Conservation (phyloP, 208 protist genomes). For the Naegleria gruberi region DNA sequence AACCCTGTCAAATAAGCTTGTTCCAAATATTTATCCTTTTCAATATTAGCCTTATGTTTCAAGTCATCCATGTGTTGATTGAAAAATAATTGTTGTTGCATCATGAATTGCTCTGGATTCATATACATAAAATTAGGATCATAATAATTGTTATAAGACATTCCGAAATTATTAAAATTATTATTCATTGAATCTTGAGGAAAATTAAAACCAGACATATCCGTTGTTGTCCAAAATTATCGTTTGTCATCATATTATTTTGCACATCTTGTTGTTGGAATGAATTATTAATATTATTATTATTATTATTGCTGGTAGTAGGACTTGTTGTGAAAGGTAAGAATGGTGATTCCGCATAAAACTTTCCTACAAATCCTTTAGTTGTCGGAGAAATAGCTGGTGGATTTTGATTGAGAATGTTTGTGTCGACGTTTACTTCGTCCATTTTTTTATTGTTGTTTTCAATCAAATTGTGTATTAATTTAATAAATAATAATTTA, state of each 20-base stretch:
- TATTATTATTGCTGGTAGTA: neutral
- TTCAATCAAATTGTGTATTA: too few relatives aligned
- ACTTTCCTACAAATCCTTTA: neutral
- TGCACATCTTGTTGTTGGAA: neutral
- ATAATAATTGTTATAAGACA: neutral
- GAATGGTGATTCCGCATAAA: neutral
- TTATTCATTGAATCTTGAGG: neutral
- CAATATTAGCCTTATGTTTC: neutral
- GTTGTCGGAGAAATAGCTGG: neutral
- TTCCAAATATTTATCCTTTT: neutral
- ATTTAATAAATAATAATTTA: too few relatives aligned
- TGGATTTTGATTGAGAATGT: neutral
- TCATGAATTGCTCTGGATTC: neutral
- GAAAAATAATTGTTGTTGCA: neutral
- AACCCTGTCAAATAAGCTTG: neutral
- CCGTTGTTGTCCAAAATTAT: neutral
- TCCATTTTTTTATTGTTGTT: too few relatives aligned
- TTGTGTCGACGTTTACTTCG: too few relatives aligned
- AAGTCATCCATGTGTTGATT: neutral
- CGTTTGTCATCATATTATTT: neutral
- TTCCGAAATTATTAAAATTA: neutral
- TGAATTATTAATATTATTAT: neutral
- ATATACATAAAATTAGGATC: neutral
- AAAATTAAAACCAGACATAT: too few relatives aligned
- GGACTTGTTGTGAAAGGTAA: neutral